Conservation (phyloP, 1,139 yeast species). For the Taphrina wiesneri region DNA sequence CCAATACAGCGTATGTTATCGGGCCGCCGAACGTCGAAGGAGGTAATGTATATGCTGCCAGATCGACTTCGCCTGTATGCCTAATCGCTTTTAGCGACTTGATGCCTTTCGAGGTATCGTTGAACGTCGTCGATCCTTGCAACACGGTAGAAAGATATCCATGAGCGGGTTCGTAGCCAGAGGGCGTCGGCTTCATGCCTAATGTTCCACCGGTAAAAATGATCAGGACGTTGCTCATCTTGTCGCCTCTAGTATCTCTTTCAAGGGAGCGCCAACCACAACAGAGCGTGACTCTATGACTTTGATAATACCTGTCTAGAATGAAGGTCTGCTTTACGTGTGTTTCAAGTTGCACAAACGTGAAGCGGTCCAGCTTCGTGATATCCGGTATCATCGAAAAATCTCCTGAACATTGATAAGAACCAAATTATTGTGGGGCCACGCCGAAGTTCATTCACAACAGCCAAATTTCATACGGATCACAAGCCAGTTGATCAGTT, state of each 20-base stretch:
- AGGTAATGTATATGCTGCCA: constrained; percentile 13
- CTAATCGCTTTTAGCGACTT: constrained; percentile 9
- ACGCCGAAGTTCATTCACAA: too few relatives aligned
- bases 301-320: too few relatives aligned
- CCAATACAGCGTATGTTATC: constrained; percentile 24
- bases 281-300: too few relatives aligned
- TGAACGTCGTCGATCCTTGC: constrained; percentile 7
- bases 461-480: too few relatives aligned
- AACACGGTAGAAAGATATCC: constrained; percentile 19
- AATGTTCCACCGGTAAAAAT: constrained; percentile 34
- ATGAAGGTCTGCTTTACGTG: too few relatives aligned
- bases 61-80: constrained; percentile 10
- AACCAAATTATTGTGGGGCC: too few relatives aligned
- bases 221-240: constrained; percentile 17
- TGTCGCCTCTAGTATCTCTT: neutral
- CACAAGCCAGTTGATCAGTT: too few relatives aligned
- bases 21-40: constrained; percentile 9
- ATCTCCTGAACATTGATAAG: too few relatives aligned
- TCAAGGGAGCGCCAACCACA: too few relatives aligned
- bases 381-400: too few relatives aligned
- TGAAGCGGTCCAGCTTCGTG: too few relatives aligned
- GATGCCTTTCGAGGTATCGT: constrained; percentile 1
- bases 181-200: constrained; percentile 26
- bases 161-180: constrained; percentile 25
- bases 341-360: too few relatives aligned